Percentiles rank a stretch among this genome's conserved stretches.
phyloP scores from a whole-genome alignment of 73 alveolate species.

The Tetrahymena borealis region DNA sequence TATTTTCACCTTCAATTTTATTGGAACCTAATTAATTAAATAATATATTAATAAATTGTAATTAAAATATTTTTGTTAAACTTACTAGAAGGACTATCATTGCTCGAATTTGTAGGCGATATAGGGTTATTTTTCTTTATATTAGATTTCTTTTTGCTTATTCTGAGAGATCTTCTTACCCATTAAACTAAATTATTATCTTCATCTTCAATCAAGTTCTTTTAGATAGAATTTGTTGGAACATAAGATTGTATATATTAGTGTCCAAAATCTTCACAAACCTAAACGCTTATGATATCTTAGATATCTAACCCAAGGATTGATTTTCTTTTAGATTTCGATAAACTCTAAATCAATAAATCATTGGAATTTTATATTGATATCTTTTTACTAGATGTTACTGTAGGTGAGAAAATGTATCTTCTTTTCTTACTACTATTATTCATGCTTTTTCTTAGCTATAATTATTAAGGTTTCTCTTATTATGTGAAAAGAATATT shows the following conservation, averaged over 20 bases:
- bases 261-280: background rate
- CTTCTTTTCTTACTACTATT: background rate
- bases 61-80: too few relatives aligned
- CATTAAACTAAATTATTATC: background rate
- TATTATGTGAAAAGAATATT: too few relatives aligned
- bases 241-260: background rate
- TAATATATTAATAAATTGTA: too few relatives aligned
- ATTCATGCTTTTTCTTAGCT: background rate
- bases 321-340: background rate
- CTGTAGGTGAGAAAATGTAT: background rate
- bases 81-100: too few relatives aligned
- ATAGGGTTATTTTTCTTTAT: background rate
- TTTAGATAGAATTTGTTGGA: background rate
- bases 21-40: too few relatives aligned
- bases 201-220: background rate
- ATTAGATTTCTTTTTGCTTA: background rate
- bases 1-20: too few relatives aligned
- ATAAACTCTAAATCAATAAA: background rate
- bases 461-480: background rate
- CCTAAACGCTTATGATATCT: background rate
- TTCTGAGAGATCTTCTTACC: background rate
- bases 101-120: background rate
- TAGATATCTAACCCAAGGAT: background rate
- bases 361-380: background rate
- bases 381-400: background rate